Evolutionary conservation across 1,284 basidiomycete species (phyloP).

Genomic region (Trametes pubescens): DNA sequence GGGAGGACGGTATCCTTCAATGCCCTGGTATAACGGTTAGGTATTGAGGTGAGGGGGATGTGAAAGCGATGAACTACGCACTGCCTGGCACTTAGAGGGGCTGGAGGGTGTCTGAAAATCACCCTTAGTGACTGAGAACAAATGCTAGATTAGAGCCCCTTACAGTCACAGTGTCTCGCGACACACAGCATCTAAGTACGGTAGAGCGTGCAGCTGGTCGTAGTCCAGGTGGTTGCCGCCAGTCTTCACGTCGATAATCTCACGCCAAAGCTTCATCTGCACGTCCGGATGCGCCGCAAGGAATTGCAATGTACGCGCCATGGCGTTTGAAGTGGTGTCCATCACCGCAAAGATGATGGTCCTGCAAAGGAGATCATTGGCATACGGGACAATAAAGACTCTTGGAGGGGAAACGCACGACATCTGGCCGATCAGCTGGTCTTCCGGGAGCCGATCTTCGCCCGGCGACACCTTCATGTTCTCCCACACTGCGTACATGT

Average conservation of each 20-base stretch:
- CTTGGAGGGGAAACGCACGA: conserved; percentile 29
- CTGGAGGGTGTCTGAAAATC: conserved; percentile 15
- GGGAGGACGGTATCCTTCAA: conserved; percentile 35
- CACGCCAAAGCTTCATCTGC: conserved; percentile 6
- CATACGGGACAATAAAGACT: not conserved
- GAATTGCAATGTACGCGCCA: conserved; percentile 12
- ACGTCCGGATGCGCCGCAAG: conserved; percentile 4
- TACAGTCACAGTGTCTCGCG: conserved; percentile 42
- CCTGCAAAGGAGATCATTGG: not conserved
- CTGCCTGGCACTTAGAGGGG: conserved; percentile 13
- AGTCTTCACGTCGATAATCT: conserved; percentile 7
- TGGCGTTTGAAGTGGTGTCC: conserved; percentile 22
- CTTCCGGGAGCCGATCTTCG: conserved; percentile 38
- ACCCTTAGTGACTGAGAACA: not conserved
- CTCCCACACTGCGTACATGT: conserved; percentile 37
- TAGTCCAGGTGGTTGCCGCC: conserved; percentile 3
- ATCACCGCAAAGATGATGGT: conserved; percentile 14
- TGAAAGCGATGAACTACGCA: not conserved
- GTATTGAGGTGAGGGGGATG: not conserved
- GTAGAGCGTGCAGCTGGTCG: conserved; percentile 31
- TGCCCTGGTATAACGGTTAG: conserved; percentile 7
- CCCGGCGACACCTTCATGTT: conserved; percentile 33
- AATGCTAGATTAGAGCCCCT: not conserved
- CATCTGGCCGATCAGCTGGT: conserved; percentile 40
- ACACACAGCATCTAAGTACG: conserved; percentile 45